Evolutionary conservation across 2,329 filamentous ascomycete genomes (phyloP).

Genomic region (Botryotinia narcissicola): DNA sequence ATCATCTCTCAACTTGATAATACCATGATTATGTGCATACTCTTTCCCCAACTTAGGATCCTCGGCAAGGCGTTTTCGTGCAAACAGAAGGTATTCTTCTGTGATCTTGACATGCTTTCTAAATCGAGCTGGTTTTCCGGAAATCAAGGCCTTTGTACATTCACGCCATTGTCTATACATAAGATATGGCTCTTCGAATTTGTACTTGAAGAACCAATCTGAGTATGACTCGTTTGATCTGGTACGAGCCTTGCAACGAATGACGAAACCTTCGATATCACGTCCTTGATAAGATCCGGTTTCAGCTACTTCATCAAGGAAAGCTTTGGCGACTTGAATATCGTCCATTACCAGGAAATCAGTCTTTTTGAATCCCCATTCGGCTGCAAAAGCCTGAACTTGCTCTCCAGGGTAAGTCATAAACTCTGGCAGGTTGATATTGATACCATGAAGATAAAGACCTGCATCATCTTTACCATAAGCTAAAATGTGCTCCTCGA

Average conservation of each 20-base stretch:
- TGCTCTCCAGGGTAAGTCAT: slow-evolving; percentile 76
- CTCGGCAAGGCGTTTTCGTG: slow-evolving; percentile 66
- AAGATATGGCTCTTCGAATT: slow-evolving; percentile 97
- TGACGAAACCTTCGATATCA: slow-evolving; percentile 95
- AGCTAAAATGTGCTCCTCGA: slow-evolving; percentile 94
- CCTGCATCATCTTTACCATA: slow-evolving; percentile 82
- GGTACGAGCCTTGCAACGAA: slow-evolving; percentile 73
- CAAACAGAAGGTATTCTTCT: slow-evolving; percentile 84
- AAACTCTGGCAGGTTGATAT: slow-evolving; percentile 91
- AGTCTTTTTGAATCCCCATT: slow-evolving; percentile 92
- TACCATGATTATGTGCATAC: slow-evolving; percentile 89
- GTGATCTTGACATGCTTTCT: slow-evolving; percentile 90
- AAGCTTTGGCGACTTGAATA: slow-evolving; percentile 68
- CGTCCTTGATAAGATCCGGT: slow-evolving; percentile 86
- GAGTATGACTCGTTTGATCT: slow-evolving; percentile 55
- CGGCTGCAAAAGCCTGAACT: slow-evolving; percentile 86
- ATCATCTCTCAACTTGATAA: slow-evolving; percentile 84
- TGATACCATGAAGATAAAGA: slow-evolving; percentile 93
- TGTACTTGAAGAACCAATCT: slow-evolving; percentile 99
- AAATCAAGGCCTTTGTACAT: slow-evolving; percentile 86
- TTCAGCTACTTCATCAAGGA: slow-evolving; percentile 81
- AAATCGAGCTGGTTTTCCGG: slow-evolving; percentile 68
- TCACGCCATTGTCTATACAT: slow-evolving; percentile 99
- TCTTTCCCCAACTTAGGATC: slow-evolving; percentile 65
- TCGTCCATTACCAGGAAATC: slow-evolving; percentile 76